A percentile compares a stretch with the other conserved stretches of the same genome.
These are phyloP conservation scores for Eucalyptus shirleyi DNA, from an alignment of 345 rosid genomes.

Conservation along the genomic window DNA sequence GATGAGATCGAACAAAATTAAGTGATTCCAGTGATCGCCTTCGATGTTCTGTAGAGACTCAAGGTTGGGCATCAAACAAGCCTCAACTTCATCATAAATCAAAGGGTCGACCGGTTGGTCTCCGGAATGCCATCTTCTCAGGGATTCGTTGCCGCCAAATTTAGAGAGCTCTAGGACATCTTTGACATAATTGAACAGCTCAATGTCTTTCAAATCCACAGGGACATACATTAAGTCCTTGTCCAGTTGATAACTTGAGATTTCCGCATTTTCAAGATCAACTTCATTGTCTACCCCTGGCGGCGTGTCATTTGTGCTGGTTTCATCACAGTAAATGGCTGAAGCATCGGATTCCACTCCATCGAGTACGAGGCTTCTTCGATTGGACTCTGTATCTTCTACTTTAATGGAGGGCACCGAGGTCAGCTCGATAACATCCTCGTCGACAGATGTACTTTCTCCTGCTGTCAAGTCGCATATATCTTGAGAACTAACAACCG, in stretches of 20 bases:
- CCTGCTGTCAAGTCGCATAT: neutral
- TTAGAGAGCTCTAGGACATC: slow-evolving; percentile 64
- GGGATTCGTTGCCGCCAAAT: slow-evolving; percentile 30
- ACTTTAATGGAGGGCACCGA: neutral
- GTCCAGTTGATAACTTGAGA: neutral
- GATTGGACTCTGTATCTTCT: slow-evolving; percentile 3
- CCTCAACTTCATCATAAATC: slow-evolving; percentile 37
- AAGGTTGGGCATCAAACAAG: slow-evolving; percentile 29
- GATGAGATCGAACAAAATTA: slow-evolving; percentile 50
- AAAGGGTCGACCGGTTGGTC: slow-evolving; percentile 57
- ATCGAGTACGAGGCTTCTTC: neutral
- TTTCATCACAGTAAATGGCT: neutral
- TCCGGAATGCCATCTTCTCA: slow-evolving; percentile 53
- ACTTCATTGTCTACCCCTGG: neutral
- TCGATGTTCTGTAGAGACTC: slow-evolving; percentile 24
- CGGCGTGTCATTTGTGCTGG: neutral
- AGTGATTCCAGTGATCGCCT: slow-evolving; percentile 25
- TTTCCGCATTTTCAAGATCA: neutral
- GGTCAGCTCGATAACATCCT: neutral
- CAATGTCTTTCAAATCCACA: slow-evolving; percentile 30
- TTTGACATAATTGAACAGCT: slow-evolving; percentile 50
- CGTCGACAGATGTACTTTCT: neutral
- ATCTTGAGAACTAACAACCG: neutral
- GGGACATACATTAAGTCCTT: neutral
- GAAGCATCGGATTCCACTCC: neutral